Conservation (phyloP, 768 basidiomycete species). For the Phanerochaete sordida region DNA sequence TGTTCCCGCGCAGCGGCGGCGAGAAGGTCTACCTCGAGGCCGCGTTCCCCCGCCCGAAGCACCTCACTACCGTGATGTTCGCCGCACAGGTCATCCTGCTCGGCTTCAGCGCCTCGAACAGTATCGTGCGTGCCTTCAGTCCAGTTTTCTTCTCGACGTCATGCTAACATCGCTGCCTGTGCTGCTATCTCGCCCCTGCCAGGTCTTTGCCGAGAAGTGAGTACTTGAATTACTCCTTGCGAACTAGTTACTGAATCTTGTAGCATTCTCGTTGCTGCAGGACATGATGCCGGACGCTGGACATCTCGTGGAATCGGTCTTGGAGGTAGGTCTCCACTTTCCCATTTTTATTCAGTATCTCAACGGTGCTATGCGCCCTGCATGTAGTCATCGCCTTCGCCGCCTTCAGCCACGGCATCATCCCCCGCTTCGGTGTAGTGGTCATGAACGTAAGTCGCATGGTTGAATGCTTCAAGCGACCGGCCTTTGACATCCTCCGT, state of each 20-base stretch:
- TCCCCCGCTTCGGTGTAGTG: slow-evolving; percentile 42
- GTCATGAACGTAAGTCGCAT: slow-evolving; percentile 47
- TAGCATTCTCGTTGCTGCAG: slow-evolving; percentile 43
- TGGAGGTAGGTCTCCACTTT: slow-evolving; percentile 35
- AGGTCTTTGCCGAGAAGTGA: slow-evolving; percentile 31
- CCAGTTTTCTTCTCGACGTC: too few species aligned
- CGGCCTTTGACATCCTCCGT: neutral
- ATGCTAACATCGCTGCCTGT: neutral
- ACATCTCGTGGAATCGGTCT: slow-evolving; percentile 55
- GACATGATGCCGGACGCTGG: slow-evolving; percentile 36
- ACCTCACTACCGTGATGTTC: slow-evolving; percentile 33
- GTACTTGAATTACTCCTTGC: neutral
- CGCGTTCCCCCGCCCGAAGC: slow-evolving; percentile 36
- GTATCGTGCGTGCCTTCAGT: slow-evolving; percentile 18
- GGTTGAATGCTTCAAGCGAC: neutral
- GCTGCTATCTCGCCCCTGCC: neutral
- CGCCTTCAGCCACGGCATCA: slow-evolving; percentile 48
- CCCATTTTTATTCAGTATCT: neutral
- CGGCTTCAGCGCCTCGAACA: slow-evolving; percentile 32
- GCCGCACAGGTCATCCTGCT: slow-evolving; percentile 31
- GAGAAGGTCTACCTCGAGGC: slow-evolving; percentile 64
- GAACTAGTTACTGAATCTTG: neutral
- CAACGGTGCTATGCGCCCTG: neutral
- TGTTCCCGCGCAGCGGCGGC: slow-evolving; percentile 60
- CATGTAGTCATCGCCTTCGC: slow-evolving; percentile 47